These are phyloP conservation scores for Naganishia albida DNA, from an alignment of 1,284 basidiomycete genomes.

Conservation along the genomic window DNA sequence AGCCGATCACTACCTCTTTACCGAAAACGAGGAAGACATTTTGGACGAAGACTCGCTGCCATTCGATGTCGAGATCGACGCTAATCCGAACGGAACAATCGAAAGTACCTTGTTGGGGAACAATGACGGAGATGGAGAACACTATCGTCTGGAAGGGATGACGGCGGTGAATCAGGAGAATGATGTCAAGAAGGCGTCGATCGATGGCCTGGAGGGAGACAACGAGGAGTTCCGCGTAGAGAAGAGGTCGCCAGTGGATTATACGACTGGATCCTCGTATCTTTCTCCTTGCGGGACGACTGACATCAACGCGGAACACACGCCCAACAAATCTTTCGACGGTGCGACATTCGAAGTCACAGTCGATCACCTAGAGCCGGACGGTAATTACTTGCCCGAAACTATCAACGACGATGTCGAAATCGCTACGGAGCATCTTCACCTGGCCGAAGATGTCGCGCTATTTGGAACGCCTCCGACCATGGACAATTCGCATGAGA, in stretches of 20 bases:
- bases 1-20: background rate
- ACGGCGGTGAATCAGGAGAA: background rate
- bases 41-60: background rate
- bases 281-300: background rate
- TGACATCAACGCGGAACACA: no score
- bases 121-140: background rate
- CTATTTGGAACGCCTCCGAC: background rate
- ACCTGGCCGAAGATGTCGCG: background rate
- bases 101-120: background rate
- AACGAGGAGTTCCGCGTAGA: background rate
- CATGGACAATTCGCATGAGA: background rate
- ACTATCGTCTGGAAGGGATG: background rate
- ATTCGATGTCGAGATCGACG: background rate
- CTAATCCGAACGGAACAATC: background rate
- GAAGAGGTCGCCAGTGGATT: background rate
- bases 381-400: slow-evolving; percentile 14
- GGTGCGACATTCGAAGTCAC: slow-evolving; percentile 6
- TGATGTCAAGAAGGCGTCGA: background rate
- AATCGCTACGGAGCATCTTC: slow-evolving; percentile 3
- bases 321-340: background rate
- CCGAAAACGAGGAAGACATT: background rate
- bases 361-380: slow-evolving; percentile 8
- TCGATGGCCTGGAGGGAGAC: background rate
- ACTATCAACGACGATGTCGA: slow-evolving; percentile 1
- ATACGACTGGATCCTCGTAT: background rate